phyloP scores from a whole-genome alignment of 2,329 filamentous ascomycete genomes.

The Xylariaceae sp. region DNA sequence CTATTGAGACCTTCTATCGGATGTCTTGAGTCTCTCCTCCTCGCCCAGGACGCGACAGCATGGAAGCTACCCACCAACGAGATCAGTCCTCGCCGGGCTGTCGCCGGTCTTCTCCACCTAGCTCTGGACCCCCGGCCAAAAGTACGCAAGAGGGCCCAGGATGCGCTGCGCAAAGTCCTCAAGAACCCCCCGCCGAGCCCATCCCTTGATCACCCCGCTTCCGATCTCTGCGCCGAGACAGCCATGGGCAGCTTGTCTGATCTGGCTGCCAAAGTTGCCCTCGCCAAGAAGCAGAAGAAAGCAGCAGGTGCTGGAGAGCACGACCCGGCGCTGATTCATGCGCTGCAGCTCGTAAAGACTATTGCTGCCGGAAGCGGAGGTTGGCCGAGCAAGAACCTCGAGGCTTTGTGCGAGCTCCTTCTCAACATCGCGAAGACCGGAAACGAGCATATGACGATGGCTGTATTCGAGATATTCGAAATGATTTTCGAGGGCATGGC shows the following conservation, averaged over 20 bases:
- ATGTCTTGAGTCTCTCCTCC: slow-evolving; percentile 82
- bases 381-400: slow-evolving; percentile 95
- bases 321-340: slow-evolving; percentile 83
- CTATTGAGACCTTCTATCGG: slow-evolving; percentile 84
- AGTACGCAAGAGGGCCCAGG: slow-evolving; percentile 87
- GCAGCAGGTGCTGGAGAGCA: slow-evolving; percentile 50
- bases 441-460: slow-evolving; percentile 95
- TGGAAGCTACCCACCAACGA: slow-evolving; percentile 84
- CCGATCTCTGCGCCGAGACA: slow-evolving; percentile 93
- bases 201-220: slow-evolving; percentile 86
- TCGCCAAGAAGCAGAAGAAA: slow-evolving; percentile 65
- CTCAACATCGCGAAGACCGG: slow-evolving; percentile 83
- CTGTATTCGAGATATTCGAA: slow-evolving; percentile 94
- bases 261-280: slow-evolving; percentile 57
- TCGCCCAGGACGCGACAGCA: slow-evolving; percentile 79
- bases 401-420: slow-evolving; percentile 81
- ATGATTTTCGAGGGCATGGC: slow-evolving; percentile 90
- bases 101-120: slow-evolving; percentile 78
- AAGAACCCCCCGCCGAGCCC: slow-evolving; percentile 84
- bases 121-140: slow-evolving; percentile 86
- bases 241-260: slow-evolving; percentile 76
- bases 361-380: slow-evolving; percentile 82
- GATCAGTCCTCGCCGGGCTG: slow-evolving; percentile 78
- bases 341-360: slow-evolving; percentile 85
- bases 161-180: slow-evolving; percentile 78